These are phyloP conservation scores for Nakaseomyces delphensis DNA, from an alignment of 1,139 yeast species.

Conservation along the genomic window DNA sequence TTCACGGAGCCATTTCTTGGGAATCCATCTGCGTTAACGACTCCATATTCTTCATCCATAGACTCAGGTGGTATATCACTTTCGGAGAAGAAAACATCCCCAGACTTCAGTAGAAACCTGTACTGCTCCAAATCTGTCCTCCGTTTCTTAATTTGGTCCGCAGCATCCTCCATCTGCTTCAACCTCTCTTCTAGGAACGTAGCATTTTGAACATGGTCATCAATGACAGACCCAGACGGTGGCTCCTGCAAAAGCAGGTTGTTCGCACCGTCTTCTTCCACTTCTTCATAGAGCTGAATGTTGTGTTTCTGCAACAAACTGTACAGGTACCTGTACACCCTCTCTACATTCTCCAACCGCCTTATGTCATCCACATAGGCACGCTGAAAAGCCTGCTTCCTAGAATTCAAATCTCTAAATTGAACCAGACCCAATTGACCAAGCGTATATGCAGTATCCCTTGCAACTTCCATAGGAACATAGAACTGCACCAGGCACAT, in stretches of 20 bases:
- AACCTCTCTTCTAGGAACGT: slow-evolving; percentile 53
- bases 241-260: slow-evolving; percentile 9
- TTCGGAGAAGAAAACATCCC: slow-evolving; percentile 51
- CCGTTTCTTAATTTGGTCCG: slow-evolving; percentile 45
- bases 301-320: slow-evolving; percentile 42
- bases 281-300: slow-evolving; percentile 37
- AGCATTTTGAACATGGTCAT: slow-evolving; percentile 62
- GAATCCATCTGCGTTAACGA: slow-evolving; percentile 14
- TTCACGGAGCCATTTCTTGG: slow-evolving; percentile 34
- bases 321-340: slow-evolving; percentile 42
- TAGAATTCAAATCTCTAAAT: slow-evolving; percentile 78
- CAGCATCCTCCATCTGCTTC: slow-evolving; percentile 46
- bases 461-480: slow-evolving; percentile 81
- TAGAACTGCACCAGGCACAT: slow-evolving; percentile 89
- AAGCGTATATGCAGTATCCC: slow-evolving; percentile 73
- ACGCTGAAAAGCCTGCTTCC: slow-evolving; percentile 75
- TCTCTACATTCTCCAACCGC: slow-evolving; percentile 51
- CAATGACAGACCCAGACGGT: slow-evolving; percentile 60
- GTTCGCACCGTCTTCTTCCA: slow-evolving; percentile 13
- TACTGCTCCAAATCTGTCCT: slow-evolving; percentile 54
- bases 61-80: slow-evolving; percentile 14
- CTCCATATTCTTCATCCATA: slow-evolving; percentile 7
- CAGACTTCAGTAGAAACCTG: slow-evolving; percentile 59
- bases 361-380: slow-evolving; percentile 79
- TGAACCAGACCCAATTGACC: slow-evolving; percentile 82